Evolutionary conservation across 2,329 filamentous ascomycete species (phyloP).

Genomic region (Neofusicoccum sp.): DNA sequence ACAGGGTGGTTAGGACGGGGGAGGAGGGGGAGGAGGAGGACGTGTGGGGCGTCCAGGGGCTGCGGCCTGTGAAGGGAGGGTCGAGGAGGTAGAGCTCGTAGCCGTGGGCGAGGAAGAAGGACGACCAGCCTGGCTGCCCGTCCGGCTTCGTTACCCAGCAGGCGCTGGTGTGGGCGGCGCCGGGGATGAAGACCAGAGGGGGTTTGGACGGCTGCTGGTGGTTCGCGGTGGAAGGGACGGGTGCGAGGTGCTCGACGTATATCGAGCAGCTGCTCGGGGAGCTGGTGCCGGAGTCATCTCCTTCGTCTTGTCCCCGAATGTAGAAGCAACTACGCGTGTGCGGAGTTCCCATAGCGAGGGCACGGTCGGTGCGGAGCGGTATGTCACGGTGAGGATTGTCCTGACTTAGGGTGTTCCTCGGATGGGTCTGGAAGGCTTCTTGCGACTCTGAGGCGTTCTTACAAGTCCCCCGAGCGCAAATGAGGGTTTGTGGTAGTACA

Average conservation of each 20-base stretch:
- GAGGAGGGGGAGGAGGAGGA: conserved; percentile 20
- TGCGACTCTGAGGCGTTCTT: too few species aligned
- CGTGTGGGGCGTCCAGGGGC: conserved; percentile 38
- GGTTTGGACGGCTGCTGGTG: not conserved
- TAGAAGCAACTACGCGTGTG: not conserved
- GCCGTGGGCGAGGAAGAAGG: conserved; percentile 45
- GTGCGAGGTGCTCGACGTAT: not conserved
- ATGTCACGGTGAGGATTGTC: too few species aligned
- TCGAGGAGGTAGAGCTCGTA: conserved; percentile 51
- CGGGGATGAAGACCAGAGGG: not conserved
- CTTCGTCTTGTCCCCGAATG: not conserved
- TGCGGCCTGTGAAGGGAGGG: conserved; percentile 47
- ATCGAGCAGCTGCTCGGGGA: too few species aligned
- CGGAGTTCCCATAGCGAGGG: not conserved
- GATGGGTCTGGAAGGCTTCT: too few species aligned
- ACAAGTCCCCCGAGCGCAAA: too few species aligned
- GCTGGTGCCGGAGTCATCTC: not conserved
- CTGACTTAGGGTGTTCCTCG: too few species aligned
- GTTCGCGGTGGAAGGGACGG: not conserved
- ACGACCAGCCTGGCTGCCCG: conserved; percentile 49
- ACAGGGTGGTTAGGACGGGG: conserved; percentile 15
- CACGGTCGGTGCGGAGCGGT: too few species aligned
- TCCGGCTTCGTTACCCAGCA: conserved; percentile 47
- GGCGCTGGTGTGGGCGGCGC: conserved; percentile 28
- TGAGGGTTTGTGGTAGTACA: too few species aligned